These are phyloP conservation scores for Leptographium radiaticola DNA, from an alignment of 2,329 filamentous ascomycete species.

Conservation along the genomic window DNA sequence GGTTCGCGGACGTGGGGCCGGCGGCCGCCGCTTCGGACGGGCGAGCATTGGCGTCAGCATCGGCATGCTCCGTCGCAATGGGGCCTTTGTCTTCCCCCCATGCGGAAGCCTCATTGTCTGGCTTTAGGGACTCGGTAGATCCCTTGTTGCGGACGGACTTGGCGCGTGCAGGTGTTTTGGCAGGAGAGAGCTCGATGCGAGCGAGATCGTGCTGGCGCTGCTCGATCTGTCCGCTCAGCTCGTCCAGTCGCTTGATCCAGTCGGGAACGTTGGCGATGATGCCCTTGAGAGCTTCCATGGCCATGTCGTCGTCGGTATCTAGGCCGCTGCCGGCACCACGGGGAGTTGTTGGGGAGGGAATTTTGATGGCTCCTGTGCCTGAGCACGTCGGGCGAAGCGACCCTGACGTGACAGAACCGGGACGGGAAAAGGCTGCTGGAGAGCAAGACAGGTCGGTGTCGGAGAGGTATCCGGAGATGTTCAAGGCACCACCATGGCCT, in stretches of 20 bases:
- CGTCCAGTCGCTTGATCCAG: slow-evolving; percentile 46
- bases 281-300: slow-evolving; percentile 43
- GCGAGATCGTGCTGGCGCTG: slow-evolving; percentile 49
- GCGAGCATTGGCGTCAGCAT: background rate
- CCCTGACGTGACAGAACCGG: background rate
- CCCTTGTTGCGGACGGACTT: slow-evolving; percentile 16
- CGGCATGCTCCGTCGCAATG: background rate
- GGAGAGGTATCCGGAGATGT: no score
- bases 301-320: slow-evolving; percentile 13
- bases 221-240: slow-evolving; percentile 47
- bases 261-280: slow-evolving; percentile 43
- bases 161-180: slow-evolving; percentile 7
- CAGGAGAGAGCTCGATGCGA: slow-evolving; percentile 13
- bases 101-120: slow-evolving; percentile 12
- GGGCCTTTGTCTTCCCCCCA: background rate
- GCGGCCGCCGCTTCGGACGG: slow-evolving; percentile 10
- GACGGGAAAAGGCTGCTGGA: background rate
- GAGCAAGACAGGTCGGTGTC: no score
- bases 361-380: background rate
- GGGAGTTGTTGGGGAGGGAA: background rate
- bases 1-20: slow-evolving; percentile 4
- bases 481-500: no score
- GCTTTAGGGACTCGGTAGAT: slow-evolving; percentile 16
- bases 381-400: background rate
- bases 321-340: slow-evolving; percentile 1